Percentiles rank a stretch among this genome's conserved stretches.
Conservation (phyloP, 805 yeast genomes). For the Candida germanica region DNA sequence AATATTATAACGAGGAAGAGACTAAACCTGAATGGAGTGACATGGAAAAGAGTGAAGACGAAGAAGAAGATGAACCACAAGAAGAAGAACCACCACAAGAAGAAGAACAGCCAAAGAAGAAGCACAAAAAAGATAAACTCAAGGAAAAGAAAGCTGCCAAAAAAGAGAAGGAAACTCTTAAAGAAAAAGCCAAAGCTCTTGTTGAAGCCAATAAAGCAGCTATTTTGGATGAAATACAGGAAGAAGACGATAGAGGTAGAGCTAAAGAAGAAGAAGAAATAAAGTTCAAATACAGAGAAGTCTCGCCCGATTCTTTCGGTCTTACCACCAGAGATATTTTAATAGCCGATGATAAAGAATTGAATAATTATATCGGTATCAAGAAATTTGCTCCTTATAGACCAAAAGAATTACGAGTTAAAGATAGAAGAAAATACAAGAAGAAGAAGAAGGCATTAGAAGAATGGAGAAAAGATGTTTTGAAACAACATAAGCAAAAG, state of each 20-base stretch:
- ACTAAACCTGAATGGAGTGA: conserved; percentile 41
- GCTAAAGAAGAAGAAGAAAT: conserved; percentile 40
- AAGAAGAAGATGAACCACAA: conserved; percentile 13
- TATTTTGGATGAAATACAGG: conserved; percentile 66
- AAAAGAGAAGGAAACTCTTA: conserved; percentile 58
- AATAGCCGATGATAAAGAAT: conserved; percentile 80
- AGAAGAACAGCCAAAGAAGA: conserved; percentile 30
- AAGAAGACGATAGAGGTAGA: conserved; percentile 60
- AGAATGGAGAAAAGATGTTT: conserved; percentile 87
- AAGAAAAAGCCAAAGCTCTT: conserved; percentile 68
- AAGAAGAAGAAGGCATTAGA: conserved; percentile 71
- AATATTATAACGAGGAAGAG: conserved; percentile 56
- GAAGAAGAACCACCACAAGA: conserved; percentile 16
- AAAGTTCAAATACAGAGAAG: conserved; percentile 84
- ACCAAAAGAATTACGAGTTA: conserved; percentile 62
- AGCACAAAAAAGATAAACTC: conserved; percentile 53
- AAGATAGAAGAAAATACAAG: conserved; percentile 80
- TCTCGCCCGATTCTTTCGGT: conserved; percentile 92
- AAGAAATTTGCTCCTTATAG: conserved; percentile 94
- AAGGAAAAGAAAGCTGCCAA: conserved; percentile 56
- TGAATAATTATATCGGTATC: conserved; percentile 82
- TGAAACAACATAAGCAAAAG: conserved; percentile 56
- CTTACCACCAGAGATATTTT: conserved; percentile 81
- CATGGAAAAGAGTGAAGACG: conserved; percentile 16
- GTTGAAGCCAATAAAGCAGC: conserved; percentile 71